A percentile compares a stretch with the other conserved stretches of the same genome.
phyloP scores from a whole-genome alignment of 495 filamentous ascomycete species.

The Astrothelium subdiscretum region DNA sequence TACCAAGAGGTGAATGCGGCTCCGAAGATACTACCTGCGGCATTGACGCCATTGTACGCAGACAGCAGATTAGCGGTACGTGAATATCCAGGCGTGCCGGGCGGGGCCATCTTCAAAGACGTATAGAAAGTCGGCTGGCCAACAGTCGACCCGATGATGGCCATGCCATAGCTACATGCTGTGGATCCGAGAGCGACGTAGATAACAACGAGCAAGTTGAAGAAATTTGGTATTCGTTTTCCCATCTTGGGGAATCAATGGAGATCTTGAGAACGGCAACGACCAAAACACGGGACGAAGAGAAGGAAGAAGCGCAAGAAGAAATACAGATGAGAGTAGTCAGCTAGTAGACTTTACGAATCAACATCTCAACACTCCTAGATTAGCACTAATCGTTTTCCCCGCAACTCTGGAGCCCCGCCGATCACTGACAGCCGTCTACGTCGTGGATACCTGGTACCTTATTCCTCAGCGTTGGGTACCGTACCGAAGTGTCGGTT shows the following conservation, averaged over 20 bases:
- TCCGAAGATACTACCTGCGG: conserved; percentile 21
- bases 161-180: conserved; percentile 37
- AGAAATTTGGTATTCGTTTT: conserved; percentile 21
- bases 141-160: conserved; percentile 41
- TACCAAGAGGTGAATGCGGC: conserved; percentile 4
- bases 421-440: not conserved
- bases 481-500: not conserved
- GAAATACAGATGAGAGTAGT: not conserved
- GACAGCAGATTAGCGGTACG: conserved; percentile 38
- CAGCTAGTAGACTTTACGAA: not conserved
- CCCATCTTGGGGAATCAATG: conserved; percentile 8
- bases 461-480: too few relatives aligned
- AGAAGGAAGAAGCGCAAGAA: not conserved
- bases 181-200: conserved; percentile 23
- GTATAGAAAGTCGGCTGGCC: conserved; percentile 41
- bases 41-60: conserved; percentile 39
- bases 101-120: conserved; percentile 33
- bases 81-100: conserved; percentile 32
- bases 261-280: not conserved
- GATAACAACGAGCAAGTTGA: conserved; percentile 25
- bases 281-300: too few relatives aligned
- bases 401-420: not conserved
- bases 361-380: not conserved
- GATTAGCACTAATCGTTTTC: not conserved
- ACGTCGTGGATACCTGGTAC: too few relatives aligned